Conservation (phyloP, 176 grass and related monocot genomes). For the Pontederia crassipes region DNA sequence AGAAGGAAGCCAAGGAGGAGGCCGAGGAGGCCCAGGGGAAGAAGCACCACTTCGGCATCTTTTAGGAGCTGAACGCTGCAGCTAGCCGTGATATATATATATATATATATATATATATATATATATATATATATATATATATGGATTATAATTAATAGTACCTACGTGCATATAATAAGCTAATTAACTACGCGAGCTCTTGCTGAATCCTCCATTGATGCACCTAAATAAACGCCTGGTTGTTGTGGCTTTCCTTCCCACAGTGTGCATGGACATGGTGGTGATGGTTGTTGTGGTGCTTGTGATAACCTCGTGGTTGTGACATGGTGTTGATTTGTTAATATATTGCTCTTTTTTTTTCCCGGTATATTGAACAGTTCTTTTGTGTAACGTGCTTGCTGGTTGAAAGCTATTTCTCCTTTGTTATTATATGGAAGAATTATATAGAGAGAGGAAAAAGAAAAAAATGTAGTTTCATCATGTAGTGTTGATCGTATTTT, state of each 20-base stretch:
- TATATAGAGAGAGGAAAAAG: too few relatives aligned
- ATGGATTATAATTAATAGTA: background rate
- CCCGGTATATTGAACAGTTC: too few relatives aligned
- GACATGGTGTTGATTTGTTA: too few relatives aligned
- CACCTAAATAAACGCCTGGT: constrained; percentile 2
- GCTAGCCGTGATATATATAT: background rate
- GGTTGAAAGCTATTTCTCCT: too few relatives aligned
- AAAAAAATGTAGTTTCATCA: too few relatives aligned
- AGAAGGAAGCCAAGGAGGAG: constrained; percentile 66
- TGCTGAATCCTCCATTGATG: background rate
- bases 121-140: background rate
- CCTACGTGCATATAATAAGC: background rate
- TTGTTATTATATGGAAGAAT: too few relatives aligned
- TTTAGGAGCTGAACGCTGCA: constrained; percentile 23
- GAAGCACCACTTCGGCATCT: constrained; percentile 78
- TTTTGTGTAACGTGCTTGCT: too few relatives aligned
- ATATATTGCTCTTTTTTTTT: too few relatives aligned
- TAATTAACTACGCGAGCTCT: too few relatives aligned
- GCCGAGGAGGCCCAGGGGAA: constrained; percentile 54
- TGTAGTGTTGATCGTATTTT: too few relatives aligned
- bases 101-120: background rate
- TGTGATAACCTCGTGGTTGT: too few relatives aligned
- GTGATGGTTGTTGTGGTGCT: background rate
- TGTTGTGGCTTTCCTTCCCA: background rate
- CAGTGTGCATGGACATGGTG: background rate